A percentile compares a stretch with the other conserved stretches of the same genome.
Conservation (phyloP, 2,329 filamentous ascomycete genomes). For the Curvularia eragrostidis region DNA sequence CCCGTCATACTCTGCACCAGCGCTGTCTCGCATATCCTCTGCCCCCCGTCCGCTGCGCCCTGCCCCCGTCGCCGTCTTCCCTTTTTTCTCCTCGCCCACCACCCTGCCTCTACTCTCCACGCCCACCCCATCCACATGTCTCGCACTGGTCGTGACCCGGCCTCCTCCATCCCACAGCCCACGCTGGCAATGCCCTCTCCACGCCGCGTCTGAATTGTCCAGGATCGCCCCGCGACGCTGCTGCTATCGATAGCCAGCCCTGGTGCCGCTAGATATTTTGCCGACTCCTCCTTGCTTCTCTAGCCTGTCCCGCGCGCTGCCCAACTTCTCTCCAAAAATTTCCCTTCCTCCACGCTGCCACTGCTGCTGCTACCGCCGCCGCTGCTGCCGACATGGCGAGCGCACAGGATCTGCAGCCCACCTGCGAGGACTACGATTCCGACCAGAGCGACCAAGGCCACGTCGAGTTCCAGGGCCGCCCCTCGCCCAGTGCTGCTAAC, state of each 20-base stretch:
- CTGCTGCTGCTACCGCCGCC: conserved; percentile 1
- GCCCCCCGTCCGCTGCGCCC: not conserved
- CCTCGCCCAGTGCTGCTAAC: conserved; percentile 58
- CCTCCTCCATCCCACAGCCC: conserved; percentile 14
- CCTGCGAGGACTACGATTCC: conserved; percentile 52
- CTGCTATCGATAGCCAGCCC: conserved; percentile 27
- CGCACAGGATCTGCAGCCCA: conserved; percentile 29
- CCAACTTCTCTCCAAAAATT: conserved; percentile 12
- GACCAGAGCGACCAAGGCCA: conserved; percentile 45
- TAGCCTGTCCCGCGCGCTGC: conserved; percentile 15
- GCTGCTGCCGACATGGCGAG: conserved; percentile 32
- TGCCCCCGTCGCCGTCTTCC: conserved; percentile 11
- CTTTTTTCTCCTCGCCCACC: not conserved
- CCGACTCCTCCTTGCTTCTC: conserved; percentile 18
- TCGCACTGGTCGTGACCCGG: conserved; percentile 20
- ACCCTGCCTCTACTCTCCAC: not conserved
- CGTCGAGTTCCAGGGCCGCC: conserved; percentile 50
- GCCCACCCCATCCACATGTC: conserved; percentile 2
- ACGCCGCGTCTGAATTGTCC: conserved; percentile 27
- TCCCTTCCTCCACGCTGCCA: not conserved
- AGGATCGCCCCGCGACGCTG: conserved; percentile 24
- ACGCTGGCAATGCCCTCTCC: conserved; percentile 22
- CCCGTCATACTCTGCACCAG: conserved; percentile 22
- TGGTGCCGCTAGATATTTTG: conserved; percentile 30
- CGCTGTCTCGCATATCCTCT: conserved; percentile 19